Conservation (phyloP, 768 basidiomycete genomes). For the Xerocomus brunneocitrinus region DNA sequence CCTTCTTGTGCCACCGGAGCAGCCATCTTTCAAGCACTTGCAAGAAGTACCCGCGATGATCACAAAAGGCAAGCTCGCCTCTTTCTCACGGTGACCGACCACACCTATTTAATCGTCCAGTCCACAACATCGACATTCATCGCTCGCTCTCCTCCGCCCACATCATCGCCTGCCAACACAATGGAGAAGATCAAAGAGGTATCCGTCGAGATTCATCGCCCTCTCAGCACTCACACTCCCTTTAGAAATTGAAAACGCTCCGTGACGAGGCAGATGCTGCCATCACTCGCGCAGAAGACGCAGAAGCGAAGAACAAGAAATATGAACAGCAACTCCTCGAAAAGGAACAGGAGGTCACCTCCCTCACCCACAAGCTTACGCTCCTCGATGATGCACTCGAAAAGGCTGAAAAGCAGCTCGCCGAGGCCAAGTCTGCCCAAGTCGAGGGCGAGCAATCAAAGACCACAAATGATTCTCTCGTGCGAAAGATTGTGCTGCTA, state of each 20-base stretch:
- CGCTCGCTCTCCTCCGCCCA: slow-evolving; percentile 3
- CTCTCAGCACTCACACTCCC: not conserved
- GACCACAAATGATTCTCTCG: slow-evolving; percentile 66
- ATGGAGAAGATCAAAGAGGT: slow-evolving; percentile 53
- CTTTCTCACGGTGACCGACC: slow-evolving; percentile 31
- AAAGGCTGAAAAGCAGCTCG: slow-evolving; percentile 61
- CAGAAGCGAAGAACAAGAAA: slow-evolving; percentile 80
- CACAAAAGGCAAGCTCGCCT: slow-evolving; percentile 28
- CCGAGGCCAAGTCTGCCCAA: slow-evolving; percentile 57
- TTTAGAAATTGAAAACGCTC: slow-evolving; percentile 69
- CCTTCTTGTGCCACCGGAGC: slow-evolving; percentile 79
- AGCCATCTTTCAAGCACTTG: slow-evolving; percentile 41
- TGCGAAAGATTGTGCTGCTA: slow-evolving; percentile 82
- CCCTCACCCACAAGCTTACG: slow-evolving; percentile 68
- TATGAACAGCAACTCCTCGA: slow-evolving; percentile 67
- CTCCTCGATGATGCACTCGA: slow-evolving; percentile 65
- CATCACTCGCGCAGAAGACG: slow-evolving; percentile 76
- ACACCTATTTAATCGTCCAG: slow-evolving; percentile 20
- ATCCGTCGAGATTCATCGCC: rapidly evolving
- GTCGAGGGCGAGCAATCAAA: slow-evolving; percentile 69
- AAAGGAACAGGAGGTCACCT: slow-evolving; percentile 83
- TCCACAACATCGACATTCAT: slow-evolving; percentile 13
- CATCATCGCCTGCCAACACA: slow-evolving; percentile 13
- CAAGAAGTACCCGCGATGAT: slow-evolving; percentile 21
- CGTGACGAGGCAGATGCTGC: slow-evolving; percentile 84